Evolutionary conservation across 2,329 filamentous ascomycete species (phyloP), one percentile per base, ranked within the genome.

Genomic region (Sporothrix luriei): DNA sequence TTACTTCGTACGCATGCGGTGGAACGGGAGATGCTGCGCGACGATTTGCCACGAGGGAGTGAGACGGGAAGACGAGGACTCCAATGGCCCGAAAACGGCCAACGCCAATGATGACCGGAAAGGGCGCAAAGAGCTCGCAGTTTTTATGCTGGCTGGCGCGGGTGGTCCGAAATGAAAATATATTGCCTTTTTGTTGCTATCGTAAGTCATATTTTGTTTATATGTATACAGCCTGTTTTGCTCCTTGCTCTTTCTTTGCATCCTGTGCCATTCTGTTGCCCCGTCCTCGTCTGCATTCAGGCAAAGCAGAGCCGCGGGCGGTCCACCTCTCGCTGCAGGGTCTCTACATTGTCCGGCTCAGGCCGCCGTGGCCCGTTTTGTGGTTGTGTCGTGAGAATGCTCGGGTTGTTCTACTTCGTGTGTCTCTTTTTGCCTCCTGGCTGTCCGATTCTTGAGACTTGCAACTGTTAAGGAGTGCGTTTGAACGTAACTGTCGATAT

Each of bases 21-120:
- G 49, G 64, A 43, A 66, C 65, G 51, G 51, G 38, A 67, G 21
- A 55, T 16, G 65, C 51, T 55, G 65, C 51, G 46, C 64, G 51
- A 29, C 51, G 21, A 33, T 21, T 46, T 55, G 65, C 65, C 65
- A 67, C 65, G 65, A 67, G 65, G 33, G 65, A 51, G 13, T 26
- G 38, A 46, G 38, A 49, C 46, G 48, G 62, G 62, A 66, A 38
- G 48, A 52, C 9, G 29, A 66, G 43, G 24, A 46, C 33, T 33
- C 11, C 29, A 57, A 38, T 13, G n/a, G n/a, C 7, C 26, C 16
- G 16, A 26, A 43, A 19, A 21, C 38, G 33, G 24, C 33, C 16
- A 46, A 61, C 40, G 16, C 9, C 43, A 43, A 61, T n/a, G 57
- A n/a, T 24, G 26, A 43, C 29, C 11, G 57, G 21, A 16, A 9